Conservation (phyloP, 805 yeast genomes). For the Myxozyma neglecta region DNA sequence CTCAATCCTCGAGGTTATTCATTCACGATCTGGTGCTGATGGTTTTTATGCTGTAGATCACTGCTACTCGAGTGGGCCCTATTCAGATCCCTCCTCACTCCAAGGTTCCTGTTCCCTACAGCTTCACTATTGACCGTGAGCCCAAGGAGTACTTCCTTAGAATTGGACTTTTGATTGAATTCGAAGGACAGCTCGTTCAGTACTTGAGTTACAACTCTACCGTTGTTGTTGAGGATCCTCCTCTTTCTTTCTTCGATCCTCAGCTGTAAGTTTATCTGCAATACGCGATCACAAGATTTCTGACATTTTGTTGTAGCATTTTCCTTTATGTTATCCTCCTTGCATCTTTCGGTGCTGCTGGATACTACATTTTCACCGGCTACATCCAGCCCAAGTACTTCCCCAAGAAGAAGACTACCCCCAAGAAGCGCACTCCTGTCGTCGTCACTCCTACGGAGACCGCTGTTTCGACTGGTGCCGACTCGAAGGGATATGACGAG, state of each 20-base stretch:
- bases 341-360: slow-evolving; percentile 23
- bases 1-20: not conserved
- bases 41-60: slow-evolving; percentile 12
- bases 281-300: not conserved
- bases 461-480: slow-evolving; percentile 29
- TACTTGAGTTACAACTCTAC: slow-evolving; percentile 25
- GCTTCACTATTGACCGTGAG: slow-evolving; percentile 26
- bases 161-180: slow-evolving; percentile 27
- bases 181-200: slow-evolving; percentile 29
- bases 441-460: slow-evolving; percentile 19
- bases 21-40: not conserved
- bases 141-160: slow-evolving; percentile 30
- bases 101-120: slow-evolving; percentile 14
- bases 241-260: slow-evolving; percentile 71
- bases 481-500: slow-evolving; percentile 42
- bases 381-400: slow-evolving; percentile 24
- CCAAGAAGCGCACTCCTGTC: slow-evolving; percentile 23
- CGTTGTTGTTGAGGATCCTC: slow-evolving; percentile 59
- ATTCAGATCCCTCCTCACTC: slow-evolving; percentile 17
- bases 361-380: slow-evolving; percentile 18
- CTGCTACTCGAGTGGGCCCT: slow-evolving; percentile 29
- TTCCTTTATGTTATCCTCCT: slow-evolving; percentile 22
- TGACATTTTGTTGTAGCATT: slow-evolving; percentile 2
- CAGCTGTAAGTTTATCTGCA: slow-evolving; percentile 40
- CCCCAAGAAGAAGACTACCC: slow-evolving; percentile 20